Evolutionary conservation across 192 early-diverging fungal genomes (phyloP).

Genomic region (Entophlyctis luteolus): DNA sequence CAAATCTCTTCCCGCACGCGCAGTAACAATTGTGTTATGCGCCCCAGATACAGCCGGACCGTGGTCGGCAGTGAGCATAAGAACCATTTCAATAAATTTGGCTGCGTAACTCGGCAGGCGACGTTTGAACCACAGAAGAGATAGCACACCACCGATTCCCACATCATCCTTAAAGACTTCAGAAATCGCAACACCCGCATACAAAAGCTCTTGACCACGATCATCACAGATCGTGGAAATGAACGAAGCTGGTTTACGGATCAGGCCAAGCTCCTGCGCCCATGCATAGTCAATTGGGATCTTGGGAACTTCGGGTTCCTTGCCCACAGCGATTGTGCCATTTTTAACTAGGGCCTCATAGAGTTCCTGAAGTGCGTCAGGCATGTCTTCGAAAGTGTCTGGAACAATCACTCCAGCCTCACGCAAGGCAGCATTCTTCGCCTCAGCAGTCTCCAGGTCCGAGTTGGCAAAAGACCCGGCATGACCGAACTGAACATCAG

Average conservation of each 20-base stretch:
- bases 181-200: constrained; percentile 97
- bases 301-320: constrained; percentile 94
- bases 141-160: constrained; percentile 95
- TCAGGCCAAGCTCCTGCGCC: constrained; percentile 96
- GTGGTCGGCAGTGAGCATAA: constrained; percentile 99
- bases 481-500: constrained; percentile 97
- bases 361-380: constrained; percentile 70
- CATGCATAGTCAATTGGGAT: constrained; percentile 99
- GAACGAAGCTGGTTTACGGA: constrained; percentile 97
- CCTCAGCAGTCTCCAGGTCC: constrained; percentile 91
- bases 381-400: constrained; percentile 93
- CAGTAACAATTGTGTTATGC: constrained; percentile 67
- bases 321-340: constrained; percentile 62
- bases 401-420: constrained; percentile 87
- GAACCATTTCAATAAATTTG: constrained; percentile 99
- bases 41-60: constrained; percentile 95
- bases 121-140: constrained; percentile 97
- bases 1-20: constrained; percentile 96
- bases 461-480: constrained; percentile 95
- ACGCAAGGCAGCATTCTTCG: constrained; percentile 87
- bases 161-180: constrained; percentile 99
- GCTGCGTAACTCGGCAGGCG: constrained; percentile 89
- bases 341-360: constrained; percentile 73
- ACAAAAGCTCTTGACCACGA: constrained; percentile 96
- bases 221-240: constrained; percentile 99